Evolutionary conservation across 2,329 filamentous ascomycete species (phyloP).

Genomic region (Mycocentrospora acerina): DNA sequence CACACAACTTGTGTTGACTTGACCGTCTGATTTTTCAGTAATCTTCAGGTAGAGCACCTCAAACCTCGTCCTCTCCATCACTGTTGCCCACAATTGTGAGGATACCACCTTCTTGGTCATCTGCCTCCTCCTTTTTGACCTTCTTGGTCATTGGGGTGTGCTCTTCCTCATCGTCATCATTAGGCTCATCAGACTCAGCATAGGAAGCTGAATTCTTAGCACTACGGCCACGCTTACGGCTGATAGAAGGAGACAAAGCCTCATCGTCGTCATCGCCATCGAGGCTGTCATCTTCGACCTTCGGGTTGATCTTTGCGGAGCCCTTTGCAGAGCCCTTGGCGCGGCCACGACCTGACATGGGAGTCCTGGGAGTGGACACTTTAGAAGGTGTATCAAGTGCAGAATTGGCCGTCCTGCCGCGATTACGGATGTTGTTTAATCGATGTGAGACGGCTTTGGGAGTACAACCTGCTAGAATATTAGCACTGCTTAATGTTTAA

Average conservation of each 20-base stretch:
- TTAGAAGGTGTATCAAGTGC: conserved; percentile 2
- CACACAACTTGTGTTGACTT: too few species aligned
- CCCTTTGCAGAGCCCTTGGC: conserved; percentile 5
- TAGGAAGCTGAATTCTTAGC: not conserved
- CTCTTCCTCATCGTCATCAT: not conserved
- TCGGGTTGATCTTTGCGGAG: not conserved
- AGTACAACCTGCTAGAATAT: conserved; percentile 20
- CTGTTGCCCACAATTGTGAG: not conserved
- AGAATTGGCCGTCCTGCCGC: not conserved
- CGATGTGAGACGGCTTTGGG: conserved; percentile 30
- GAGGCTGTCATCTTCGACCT: not conserved
- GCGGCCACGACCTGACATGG: not conserved
- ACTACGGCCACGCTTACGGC: conserved; percentile 5
- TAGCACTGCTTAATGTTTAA: not conserved
- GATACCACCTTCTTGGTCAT: not conserved
- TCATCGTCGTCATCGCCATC: conserved; percentile 2
- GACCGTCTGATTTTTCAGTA: too few species aligned
- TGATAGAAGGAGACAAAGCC: not conserved
- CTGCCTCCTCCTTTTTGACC: not conserved
- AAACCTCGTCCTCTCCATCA: too few species aligned
- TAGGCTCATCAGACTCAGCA: not conserved
- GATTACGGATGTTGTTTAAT: conserved; percentile 7
- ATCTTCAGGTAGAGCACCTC: too few species aligned
- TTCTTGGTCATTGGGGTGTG: not conserved
- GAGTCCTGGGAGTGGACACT: conserved; percentile 3